phyloP scores from a whole-genome alignment of 2,329 filamentous ascomycete genomes.

The Endoconidiophora polonica region DNA sequence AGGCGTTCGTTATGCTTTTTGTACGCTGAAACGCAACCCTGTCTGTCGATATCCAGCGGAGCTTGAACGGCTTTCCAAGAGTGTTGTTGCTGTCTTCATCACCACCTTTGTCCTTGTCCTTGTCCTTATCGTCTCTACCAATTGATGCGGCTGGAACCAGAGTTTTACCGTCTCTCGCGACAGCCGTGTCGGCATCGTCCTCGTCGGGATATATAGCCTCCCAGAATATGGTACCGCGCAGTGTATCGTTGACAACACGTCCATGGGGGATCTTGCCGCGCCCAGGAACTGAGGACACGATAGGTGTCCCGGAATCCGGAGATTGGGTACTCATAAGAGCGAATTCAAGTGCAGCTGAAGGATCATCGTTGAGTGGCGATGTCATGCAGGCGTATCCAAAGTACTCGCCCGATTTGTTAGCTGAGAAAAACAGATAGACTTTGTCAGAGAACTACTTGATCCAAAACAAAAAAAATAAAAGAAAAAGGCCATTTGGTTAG shows the following conservation, averaged over 20 bases:
- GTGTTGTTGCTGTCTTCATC: not conserved
- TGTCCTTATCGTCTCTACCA: not conserved
- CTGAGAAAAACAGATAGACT: constrained; percentile 86
- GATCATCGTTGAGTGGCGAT: constrained; percentile 67
- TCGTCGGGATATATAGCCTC: constrained; percentile 44
- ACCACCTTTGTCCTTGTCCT: not conserved
- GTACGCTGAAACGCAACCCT: constrained; percentile 80
- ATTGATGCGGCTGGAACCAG: constrained; percentile 20
- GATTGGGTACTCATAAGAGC: constrained; percentile 45
- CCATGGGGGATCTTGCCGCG: constrained; percentile 66
- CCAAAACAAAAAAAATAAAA: no score
- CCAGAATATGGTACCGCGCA: constrained; percentile 94
- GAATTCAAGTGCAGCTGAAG: constrained; percentile 51
- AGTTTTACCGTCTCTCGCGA: constrained; percentile 28
- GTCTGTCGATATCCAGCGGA: constrained; percentile 77
- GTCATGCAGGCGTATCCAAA: constrained; percentile 88
- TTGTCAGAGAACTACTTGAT: constrained; percentile 52
- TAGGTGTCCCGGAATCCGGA: constrained; percentile 44
- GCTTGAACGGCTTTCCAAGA: constrained; percentile 66
- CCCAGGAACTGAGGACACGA: constrained; percentile 63
- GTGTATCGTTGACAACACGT: constrained; percentile 80
- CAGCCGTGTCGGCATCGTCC: constrained; percentile 28
- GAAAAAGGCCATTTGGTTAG: not conserved
- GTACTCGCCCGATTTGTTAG: constrained; percentile 94
- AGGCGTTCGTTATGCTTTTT: constrained; percentile 72